Base-by-base conservation (phyloP, 2,329 filamentous ascomycete genomes). In the Botrytis hyacinthi region DNA sequence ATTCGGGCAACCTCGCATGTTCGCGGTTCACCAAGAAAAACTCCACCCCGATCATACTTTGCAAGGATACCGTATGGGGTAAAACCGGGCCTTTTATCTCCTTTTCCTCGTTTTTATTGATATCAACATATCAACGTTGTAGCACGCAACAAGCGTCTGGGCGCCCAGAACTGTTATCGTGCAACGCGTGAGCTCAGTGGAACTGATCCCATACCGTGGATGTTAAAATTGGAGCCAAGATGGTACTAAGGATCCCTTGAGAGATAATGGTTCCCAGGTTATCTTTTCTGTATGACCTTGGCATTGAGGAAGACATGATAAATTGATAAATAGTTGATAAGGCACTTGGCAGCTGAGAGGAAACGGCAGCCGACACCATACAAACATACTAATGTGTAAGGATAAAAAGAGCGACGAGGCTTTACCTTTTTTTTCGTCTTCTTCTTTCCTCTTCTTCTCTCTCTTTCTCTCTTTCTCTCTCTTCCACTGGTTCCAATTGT, bases 151-250 rank as follows among this genome's bases (percentile, higher is more conserved):
- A 62, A 62, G 60, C 26, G 35, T n/a, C 60, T 62, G 60, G 60
- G 60, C 60, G 60, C 60, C 60, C 60, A 62, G 60, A 14, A 8
- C 26, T 62, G 60, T 62, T 62, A 62, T 62, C 60, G 26, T 62
- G 60, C 18, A 62, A 42, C 60, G n/a, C 60, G 22, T n/a, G 60
- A 62, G 35, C 60, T 26, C 60, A 18, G 59, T 35, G 22, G 26
- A 62, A 40, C 60, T n/a, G 26, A 9, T n/a, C 16, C 7, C 37
- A 37, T 40, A n/a, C 59, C 29, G 57, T 32, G 29, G 16, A 26
- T n/a, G 20, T 61, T 37, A 40, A 59, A n/a, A 40, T 40, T 61
- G 35, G 35, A 61, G 59, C 59, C 59, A 40, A 61, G 59, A 20
- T 26, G 59, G 20, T 8, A 22, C 32, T 8, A 46, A 16, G 22